A percentile compares a stretch with the other conserved stretches of the same genome.
phyloP scores from a whole-genome alignment of 768 basidiomycete species.

The Mycena leptocephala region DNA sequence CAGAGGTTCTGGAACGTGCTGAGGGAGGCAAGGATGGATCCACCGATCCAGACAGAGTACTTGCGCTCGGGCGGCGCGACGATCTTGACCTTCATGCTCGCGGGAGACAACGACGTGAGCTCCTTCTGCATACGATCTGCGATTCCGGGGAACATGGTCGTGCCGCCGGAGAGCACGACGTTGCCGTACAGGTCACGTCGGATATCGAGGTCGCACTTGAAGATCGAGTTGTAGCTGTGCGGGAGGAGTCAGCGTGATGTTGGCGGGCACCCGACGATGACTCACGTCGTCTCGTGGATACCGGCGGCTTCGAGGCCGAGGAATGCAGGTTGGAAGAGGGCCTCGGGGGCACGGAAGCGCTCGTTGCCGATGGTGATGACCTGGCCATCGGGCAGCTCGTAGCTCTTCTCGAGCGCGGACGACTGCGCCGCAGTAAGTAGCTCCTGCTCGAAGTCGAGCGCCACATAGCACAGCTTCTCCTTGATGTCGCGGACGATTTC shows the following conservation, averaged over 20 bases:
- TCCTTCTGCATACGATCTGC: slow-evolving; percentile 76
- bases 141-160: slow-evolving; percentile 36
- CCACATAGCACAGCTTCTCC: slow-evolving; percentile 64
- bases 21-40: no score
- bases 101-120: slow-evolving; percentile 74
- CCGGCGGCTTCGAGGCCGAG: slow-evolving; percentile 58
- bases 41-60: no score
- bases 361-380: slow-evolving; percentile 85
- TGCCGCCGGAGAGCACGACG: slow-evolving; percentile 35
- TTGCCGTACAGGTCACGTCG: slow-evolving; percentile 33
- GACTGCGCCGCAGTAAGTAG: slow-evolving; percentile 33
- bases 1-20: no score
- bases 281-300: slow-evolving; percentile 73
- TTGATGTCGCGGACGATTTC: slow-evolving; percentile 88
- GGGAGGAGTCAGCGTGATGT: slow-evolving; percentile 32
- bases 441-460: slow-evolving; percentile 38
- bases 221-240: slow-evolving; percentile 72
- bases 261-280: neutral
- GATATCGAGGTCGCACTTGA: slow-evolving; percentile 56
- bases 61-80: slow-evolving; percentile 76
- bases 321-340: slow-evolving; percentile 82
- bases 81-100: slow-evolving; percentile 75
- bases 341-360: slow-evolving; percentile 82
- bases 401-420: slow-evolving; percentile 32
- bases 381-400: no score